phyloP scores from a whole-genome alignment of 805 yeast species.

The Monosporozyma siamensis region DNA sequence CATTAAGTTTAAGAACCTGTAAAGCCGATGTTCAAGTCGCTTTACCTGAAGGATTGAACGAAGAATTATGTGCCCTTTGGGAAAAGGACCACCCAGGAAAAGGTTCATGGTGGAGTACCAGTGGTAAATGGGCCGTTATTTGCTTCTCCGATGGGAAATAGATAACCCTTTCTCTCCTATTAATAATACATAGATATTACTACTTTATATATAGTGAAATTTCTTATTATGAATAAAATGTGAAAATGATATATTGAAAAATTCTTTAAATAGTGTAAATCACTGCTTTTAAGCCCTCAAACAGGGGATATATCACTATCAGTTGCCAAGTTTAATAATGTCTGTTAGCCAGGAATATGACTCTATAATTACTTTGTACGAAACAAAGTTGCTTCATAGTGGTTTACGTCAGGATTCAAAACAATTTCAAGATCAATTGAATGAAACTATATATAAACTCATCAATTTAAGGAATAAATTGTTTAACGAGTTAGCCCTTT shows the following conservation, averaged over 20 bases:
- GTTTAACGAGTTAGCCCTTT: constrained; percentile 41
- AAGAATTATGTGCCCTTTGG: constrained; percentile 55
- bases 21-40: constrained; percentile 96
- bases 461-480: constrained; percentile 37
- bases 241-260: too few species aligned
- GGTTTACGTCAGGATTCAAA: constrained; percentile 35
- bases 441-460: constrained; percentile 34
- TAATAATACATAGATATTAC: too few species aligned
- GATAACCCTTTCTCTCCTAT: too few species aligned
- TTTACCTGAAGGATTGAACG: constrained; percentile 61
- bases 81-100: constrained; percentile 47
- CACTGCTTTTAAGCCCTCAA: too few species aligned
- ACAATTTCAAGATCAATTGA: constrained; percentile 34
- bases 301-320: too few species aligned
- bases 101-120: constrained; percentile 73
- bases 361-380: constrained; percentile 12
- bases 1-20: constrained; percentile 80
- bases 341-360: constrained; percentile 12
- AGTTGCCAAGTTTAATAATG: not conserved
- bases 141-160: constrained; percentile 30
- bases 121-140: constrained; percentile 93
- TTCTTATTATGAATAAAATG: too few species aligned
- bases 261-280: too few species aligned
- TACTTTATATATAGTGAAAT: not conserved
- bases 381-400: constrained; percentile 14